phyloP scores from a whole-genome alignment of 345 rosid genomes.

The Anastatica hierochuntica region DNA sequence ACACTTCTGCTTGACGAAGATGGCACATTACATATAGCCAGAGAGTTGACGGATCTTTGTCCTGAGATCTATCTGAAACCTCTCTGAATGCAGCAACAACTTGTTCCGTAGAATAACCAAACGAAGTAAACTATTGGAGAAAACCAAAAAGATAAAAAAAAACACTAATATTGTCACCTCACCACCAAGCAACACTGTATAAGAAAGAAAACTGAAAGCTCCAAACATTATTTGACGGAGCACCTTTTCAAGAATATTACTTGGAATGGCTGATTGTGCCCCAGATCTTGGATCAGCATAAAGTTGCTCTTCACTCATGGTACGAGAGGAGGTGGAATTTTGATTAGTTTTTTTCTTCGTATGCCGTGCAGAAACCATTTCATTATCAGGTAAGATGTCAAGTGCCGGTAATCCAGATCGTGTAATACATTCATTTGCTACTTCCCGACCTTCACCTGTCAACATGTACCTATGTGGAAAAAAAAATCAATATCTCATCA shows the following conservation, averaged over 20 bases:
- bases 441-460: constrained; percentile 66
- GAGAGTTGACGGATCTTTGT: constrained; percentile 47
- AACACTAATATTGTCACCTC: not conserved
- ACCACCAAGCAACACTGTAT: not conserved
- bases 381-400: constrained; percentile 26
- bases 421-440: constrained; percentile 56
- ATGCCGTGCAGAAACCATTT: constrained; percentile 27
- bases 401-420: constrained; percentile 54
- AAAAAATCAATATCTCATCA: not conserved
- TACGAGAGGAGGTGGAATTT: constrained; percentile 17
- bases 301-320: constrained; percentile 10
- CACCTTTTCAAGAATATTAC: constrained; percentile 25
- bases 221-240: not conserved
- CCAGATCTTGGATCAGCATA: constrained; percentile 6
- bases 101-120: constrained; percentile 62
- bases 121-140: constrained; percentile 34
- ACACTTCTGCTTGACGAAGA: constrained; percentile 62
- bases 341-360: constrained; percentile 11
- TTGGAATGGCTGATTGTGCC: constrained; percentile 13
- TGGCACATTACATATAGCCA: constrained; percentile 57
- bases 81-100: constrained; percentile 44
- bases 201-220: constrained; percentile 1
- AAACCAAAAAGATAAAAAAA: constrained; percentile 6
- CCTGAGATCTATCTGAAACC: constrained; percentile 45
- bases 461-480: constrained; percentile 58